Base-by-base conservation (phyloP, 2,329 filamentous ascomycete genomes). In the Saccharata proteae region DNA sequence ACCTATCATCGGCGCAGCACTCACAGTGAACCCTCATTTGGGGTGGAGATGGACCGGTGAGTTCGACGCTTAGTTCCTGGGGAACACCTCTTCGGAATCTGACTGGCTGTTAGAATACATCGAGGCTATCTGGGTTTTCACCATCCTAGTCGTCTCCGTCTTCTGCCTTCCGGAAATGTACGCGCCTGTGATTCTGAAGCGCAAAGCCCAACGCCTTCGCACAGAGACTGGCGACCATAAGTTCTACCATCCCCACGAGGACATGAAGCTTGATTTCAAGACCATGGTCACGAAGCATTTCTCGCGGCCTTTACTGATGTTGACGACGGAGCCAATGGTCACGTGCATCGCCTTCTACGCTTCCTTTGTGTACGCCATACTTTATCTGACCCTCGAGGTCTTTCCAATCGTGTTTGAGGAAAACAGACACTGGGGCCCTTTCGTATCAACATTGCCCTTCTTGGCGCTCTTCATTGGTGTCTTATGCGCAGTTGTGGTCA, bases 91-190 rank as follows among this genome's bases (percentile, higher is more conserved):
- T 25, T 34, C 17, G 20, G 19, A 7, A 9, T 8, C n/a, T n/a
- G n/a, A n/a, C n/a, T n/a, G n/a, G n/a, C n/a, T n/a, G n/a, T n/a
- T n/a, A 2, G 52, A 64, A 30, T 67, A 70, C 41, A 58, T 73
- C 27, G 60, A 61, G 2, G 65, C 61, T 1, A 65, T 74, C 40
- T n/a, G 64, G 51, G 6, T 16, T 4, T 44, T 48, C 11, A 44
- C 52, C 9, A 68, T 83, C 30, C 75, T 80, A 46, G 37, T 66
- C 8, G 55, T 67, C 6, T 77, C 77, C 4, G 49, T 80, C 29
- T 68, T 76, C 48, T 65, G 76, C 40, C 61, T 75, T 1, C 64
- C 65, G 33, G 77, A 81, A 47, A 80, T 76, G 2, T 80, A 80
- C 49, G 69, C 65, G 0, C 74, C 77, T 0, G 69, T 69, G 12